Conservation (phyloP, 1,284 basidiomycete genomes). For the Marasmius oreades region DNA sequence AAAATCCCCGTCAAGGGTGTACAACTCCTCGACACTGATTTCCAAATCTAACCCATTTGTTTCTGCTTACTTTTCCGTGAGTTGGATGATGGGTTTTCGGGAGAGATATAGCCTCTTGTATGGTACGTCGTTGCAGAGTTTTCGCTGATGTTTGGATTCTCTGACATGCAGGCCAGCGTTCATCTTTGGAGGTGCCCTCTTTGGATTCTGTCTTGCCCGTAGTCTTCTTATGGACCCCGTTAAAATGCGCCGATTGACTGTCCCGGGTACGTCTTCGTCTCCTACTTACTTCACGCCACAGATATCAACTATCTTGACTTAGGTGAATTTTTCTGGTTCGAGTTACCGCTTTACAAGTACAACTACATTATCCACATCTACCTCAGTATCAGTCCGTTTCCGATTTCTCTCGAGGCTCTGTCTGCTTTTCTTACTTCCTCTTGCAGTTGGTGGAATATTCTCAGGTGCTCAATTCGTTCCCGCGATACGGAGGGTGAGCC, state of each 20-base stretch:
- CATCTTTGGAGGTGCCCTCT: constrained; percentile 23
- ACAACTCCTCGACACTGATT: not conserved
- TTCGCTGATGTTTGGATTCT: not conserved
- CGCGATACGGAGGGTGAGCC: constrained; percentile 22
- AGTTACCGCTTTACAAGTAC: constrained; percentile 18
- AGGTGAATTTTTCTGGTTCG: constrained; percentile 28
- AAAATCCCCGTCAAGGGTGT: not conserved
- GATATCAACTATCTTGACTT: not conserved
- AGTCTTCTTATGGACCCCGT: constrained; percentile 19
- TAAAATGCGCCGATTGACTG: constrained; percentile 10
- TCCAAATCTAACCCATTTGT: constrained; percentile 1
- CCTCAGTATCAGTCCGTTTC: constrained; percentile 18
- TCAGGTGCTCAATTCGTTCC: constrained; percentile 25
- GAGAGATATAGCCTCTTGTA: constrained; percentile 22
- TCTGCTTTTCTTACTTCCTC: not conserved
- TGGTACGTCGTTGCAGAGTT: constrained; percentile 12
- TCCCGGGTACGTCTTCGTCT: constrained; percentile 16
- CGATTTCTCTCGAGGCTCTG: not conserved
- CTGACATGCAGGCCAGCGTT: constrained; percentile 14
- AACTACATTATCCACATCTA: constrained; percentile 26
- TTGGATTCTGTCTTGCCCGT: constrained; percentile 24
- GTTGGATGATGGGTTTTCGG: constrained; percentile 24
- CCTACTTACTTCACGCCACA: not conserved
- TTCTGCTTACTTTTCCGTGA: constrained; percentile 19
- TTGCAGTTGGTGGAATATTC: constrained; percentile 22